Percentiles rank a stretch among this genome's conserved stretches.
phyloP scores from a whole-genome alignment of 148 eudicot genomes.

The Silene latifolia region DNA sequence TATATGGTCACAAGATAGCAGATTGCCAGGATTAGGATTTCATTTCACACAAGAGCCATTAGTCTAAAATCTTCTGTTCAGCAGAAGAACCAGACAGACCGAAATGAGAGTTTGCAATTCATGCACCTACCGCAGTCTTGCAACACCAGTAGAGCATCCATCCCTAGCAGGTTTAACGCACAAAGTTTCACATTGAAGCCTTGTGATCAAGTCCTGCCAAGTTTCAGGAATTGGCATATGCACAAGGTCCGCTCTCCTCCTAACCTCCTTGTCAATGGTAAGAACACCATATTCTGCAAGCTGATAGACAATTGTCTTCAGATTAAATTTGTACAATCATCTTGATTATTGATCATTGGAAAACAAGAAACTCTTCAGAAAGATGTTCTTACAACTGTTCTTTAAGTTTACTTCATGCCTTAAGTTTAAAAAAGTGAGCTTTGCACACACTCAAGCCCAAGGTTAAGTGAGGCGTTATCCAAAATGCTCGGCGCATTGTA shows the following conservation, averaged over 20 bases:
- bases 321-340: neutral
- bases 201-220: slow-evolving; percentile 65
- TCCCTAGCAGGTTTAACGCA: slow-evolving; percentile 89
- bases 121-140: slow-evolving; percentile 63
- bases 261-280: slow-evolving; percentile 72
- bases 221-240: slow-evolving; percentile 33
- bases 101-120: slow-evolving; percentile 8
- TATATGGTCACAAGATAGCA: slow-evolving; percentile 8
- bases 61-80: slow-evolving; percentile 1
- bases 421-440: neutral
- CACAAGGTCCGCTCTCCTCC: slow-evolving; percentile 46
- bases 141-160: slow-evolving; percentile 97
- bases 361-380: neutral
- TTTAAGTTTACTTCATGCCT: neutral
- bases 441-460: neutral
- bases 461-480: neutral
- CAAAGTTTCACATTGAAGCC: slow-evolving; percentile 58
- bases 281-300: slow-evolving; percentile 70
- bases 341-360: neutral
- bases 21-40: slow-evolving; percentile 10
- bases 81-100: slow-evolving; percentile 9
- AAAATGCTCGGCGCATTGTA: neutral
- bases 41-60: neutral
- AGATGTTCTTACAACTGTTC: neutral
- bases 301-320: slow-evolving; percentile 28